phyloP scores from a whole-genome alignment of 1,139 yeast species.

The Blastobotrys malaysiensis region DNA sequence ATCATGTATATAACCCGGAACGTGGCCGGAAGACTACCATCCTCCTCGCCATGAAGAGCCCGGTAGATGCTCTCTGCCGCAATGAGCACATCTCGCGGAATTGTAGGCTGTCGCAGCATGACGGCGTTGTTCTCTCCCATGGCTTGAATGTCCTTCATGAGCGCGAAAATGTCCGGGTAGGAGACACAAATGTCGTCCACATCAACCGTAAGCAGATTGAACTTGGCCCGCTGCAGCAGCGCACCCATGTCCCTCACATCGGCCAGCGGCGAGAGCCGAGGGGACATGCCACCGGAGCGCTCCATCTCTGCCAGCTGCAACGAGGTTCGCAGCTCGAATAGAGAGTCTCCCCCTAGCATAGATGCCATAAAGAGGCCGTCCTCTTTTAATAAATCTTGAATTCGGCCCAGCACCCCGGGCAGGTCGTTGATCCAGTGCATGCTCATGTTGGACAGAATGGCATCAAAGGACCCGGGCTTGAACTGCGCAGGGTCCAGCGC shows the following conservation, averaged over 20 bases:
- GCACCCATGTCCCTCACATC: conserved; percentile 74
- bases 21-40: conserved; percentile 48
- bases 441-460: conserved; percentile 67
- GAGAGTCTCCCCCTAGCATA: conserved; percentile 80
- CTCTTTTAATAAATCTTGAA: conserved; percentile 62
- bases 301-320: conserved; percentile 80
- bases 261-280: conserved; percentile 76
- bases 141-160: conserved; percentile 64
- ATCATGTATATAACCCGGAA: conserved; percentile 75
- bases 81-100: conserved; percentile 60
- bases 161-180: conserved; percentile 66
- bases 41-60: conserved; percentile 60
- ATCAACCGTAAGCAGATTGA: conserved; percentile 74
- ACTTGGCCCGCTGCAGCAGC: conserved; percentile 67
- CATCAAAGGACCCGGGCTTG: conserved; percentile 48
- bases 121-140: conserved; percentile 87
- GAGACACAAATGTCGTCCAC: conserved; percentile 79
- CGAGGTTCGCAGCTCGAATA: conserved; percentile 73
- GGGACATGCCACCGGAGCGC: conserved; percentile 71
- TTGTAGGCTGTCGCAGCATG: conserved; percentile 46
- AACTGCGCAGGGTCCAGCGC: conserved; percentile 16
- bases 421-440: conserved; percentile 85
- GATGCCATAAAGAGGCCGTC: conserved; percentile 82
- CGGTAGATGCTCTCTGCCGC: conserved; percentile 76
- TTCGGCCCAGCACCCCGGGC: conserved; percentile 54